A percentile compares a stretch with the other conserved stretches of the same genome.
Conservation (phyloP, 2,329 filamentous ascomycete species). For the Verticillium dahliae region DNA sequence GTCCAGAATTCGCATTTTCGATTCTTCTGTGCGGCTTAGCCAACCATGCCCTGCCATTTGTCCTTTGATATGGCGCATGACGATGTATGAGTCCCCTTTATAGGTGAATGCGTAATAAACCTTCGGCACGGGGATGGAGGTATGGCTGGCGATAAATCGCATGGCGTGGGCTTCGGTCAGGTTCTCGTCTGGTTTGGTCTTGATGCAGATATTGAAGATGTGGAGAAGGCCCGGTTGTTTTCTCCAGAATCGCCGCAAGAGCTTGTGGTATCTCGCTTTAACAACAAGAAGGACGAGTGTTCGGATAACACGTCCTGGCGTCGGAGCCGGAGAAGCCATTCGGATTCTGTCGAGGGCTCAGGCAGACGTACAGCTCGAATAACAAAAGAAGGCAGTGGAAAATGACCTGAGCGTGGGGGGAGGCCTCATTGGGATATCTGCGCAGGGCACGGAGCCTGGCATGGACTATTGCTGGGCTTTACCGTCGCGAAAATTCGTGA, state of each 20-base stretch:
- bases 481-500: too few relatives aligned
- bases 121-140: constrained; percentile 34
- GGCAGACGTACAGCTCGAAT: background rate
- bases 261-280: constrained; percentile 3
- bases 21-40: constrained; percentile 9
- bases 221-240: background rate
- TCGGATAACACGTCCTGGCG: constrained; percentile 3
- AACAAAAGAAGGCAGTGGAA: background rate
- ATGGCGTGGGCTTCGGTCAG: constrained; percentile 29
- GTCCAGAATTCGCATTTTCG: constrained; percentile 12
- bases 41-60: constrained; percentile 7
- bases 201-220: background rate
- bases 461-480: too few relatives aligned
- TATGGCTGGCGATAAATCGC: constrained; percentile 30
- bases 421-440: too few relatives aligned
- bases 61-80: constrained; percentile 31
- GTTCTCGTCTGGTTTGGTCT: background rate
- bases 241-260: constrained; percentile 1
- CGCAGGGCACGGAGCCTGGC: too few relatives aligned
- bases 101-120: constrained; percentile 32
- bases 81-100: constrained; percentile 28
- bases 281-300: constrained; percentile 1
- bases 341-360: background rate
- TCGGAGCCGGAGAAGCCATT: constrained; percentile 1
- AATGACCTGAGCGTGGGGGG: background rate